Evolutionary conservation across 352 stramenopile genomes (phyloP).

Genomic region (Blastocystis sp.): DNA sequence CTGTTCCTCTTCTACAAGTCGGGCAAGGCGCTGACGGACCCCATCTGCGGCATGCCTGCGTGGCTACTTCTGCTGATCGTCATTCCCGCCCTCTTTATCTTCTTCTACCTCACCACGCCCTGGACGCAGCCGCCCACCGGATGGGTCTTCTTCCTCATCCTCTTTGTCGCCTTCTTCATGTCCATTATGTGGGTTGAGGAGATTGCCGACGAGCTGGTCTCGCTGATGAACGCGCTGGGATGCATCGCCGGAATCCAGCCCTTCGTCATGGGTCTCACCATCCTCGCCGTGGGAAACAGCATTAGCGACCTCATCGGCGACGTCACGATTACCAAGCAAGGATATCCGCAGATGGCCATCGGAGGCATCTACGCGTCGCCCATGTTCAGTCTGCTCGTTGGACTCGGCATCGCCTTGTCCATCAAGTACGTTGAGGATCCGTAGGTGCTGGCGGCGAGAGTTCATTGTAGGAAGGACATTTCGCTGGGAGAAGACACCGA

Average conservation of each 20-base stretch:
- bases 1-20: slow-evolving; percentile 46
- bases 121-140: background rate
- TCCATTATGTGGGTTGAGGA: slow-evolving; percentile 81
- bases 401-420: slow-evolving; percentile 57
- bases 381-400: slow-evolving; percentile 60
- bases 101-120: slow-evolving; percentile 59
- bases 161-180: slow-evolving; percentile 49
- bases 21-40: background rate
- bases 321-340: slow-evolving; percentile 72
- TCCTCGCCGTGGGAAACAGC: slow-evolving; percentile 75
- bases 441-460: background rate
- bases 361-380: slow-evolving; percentile 62
- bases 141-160: slow-evolving; percentile 1
- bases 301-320: slow-evolving; percentile 75
- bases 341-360: slow-evolving; percentile 66
- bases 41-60: background rate
- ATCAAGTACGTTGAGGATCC: slow-evolving; percentile 36
- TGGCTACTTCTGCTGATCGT: background rate
- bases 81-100: background rate
- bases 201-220: slow-evolving; percentile 73
- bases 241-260: slow-evolving; percentile 67
- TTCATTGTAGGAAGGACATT: slow-evolving; percentile 5
- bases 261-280: slow-evolving; percentile 71
- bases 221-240: slow-evolving; percentile 67
- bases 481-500: slow-evolving; percentile 53